phyloP scores from a whole-genome alignment of 352 stramenopile species.

The Globisporangium orthogonon region DNA sequence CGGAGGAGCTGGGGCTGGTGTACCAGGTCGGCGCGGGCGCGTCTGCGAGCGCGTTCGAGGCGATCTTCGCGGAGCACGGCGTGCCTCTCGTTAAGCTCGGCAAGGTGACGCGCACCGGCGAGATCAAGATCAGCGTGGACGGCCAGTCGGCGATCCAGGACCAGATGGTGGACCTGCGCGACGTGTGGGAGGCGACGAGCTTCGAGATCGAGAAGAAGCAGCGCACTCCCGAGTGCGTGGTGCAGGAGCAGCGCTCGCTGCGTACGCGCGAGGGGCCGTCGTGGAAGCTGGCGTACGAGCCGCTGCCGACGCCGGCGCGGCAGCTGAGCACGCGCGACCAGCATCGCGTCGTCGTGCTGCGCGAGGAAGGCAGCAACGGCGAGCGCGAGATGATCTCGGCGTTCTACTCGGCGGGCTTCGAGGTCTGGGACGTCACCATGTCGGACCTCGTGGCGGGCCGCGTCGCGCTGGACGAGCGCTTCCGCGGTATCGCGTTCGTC shows the following conservation, averaged over 20 bases:
- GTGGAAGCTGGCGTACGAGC: conserved; percentile 89
- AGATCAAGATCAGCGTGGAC: conserved; percentile 89
- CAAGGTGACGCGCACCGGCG: conserved; percentile 74
- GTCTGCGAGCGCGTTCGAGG: conserved; percentile 63
- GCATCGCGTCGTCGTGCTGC: conserved; percentile 94
- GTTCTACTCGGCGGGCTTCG: conserved; percentile 96
- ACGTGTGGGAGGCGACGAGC: conserved; percentile 98
- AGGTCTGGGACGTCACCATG: conserved; percentile 98
- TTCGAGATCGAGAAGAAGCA: conserved; percentile 98
- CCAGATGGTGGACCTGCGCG: conserved; percentile 82
- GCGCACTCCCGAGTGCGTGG: conserved; percentile 94
- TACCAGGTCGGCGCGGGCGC: conserved; percentile 89
- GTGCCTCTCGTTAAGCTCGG: conserved; percentile 91
- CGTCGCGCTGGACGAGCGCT: conserved; percentile 89
- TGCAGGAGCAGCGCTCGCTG: conserved; percentile 90
- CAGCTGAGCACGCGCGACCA: conserved; percentile 76
- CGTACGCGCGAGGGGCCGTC: conserved; percentile 78
- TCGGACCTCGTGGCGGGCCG: conserved; percentile 92
- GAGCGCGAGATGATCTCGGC: conserved; percentile 98
- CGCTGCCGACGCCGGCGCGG: conserved; percentile 73
- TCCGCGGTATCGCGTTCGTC: conserved; percentile 97
- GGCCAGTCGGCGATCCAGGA: conserved; percentile 72
- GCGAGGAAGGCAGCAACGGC: conserved; percentile 98
- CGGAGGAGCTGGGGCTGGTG: conserved; percentile 96
- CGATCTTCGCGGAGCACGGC: conserved; percentile 74